These are phyloP conservation scores for Fraxinus greggii DNA, from an alignment of 305 asterid species.

Conservation along the genomic window DNA sequence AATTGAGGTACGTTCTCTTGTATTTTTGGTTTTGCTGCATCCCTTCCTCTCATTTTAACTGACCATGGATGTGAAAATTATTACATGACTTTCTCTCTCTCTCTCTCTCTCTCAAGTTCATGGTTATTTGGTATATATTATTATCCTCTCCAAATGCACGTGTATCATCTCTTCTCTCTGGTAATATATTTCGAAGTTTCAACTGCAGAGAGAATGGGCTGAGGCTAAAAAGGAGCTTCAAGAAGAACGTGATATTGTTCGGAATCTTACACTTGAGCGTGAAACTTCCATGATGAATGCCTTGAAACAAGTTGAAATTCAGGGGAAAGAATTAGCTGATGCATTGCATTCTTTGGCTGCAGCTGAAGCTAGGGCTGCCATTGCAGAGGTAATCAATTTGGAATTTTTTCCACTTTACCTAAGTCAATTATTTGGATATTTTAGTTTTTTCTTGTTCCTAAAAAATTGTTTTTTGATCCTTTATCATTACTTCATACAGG, in stretches of 20 bases:
- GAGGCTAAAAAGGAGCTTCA: conserved; percentile 85
- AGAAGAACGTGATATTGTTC: conserved; percentile 73
- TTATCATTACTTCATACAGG: conserved; percentile 42
- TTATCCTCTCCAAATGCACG: not conserved
- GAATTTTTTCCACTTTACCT: not conserved
- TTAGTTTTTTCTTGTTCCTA: conserved; percentile 3
- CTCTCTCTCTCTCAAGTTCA: conserved; percentile 6
- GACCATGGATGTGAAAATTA: conserved; percentile 7
- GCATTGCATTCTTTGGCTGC: conserved; percentile 63
- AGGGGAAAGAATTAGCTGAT: conserved; percentile 56
- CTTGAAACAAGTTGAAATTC: conserved; percentile 64
- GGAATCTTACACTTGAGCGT: conserved; percentile 62
- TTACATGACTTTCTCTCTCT: not conserved
- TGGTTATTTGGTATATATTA: not conserved
- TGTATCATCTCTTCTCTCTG: conserved; percentile 13
- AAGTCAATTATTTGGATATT: not conserved
- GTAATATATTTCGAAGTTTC: conserved; percentile 10
- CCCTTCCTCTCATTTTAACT: not conserved
- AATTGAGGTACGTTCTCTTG: conserved; percentile 51
- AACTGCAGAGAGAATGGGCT: conserved; percentile 89
- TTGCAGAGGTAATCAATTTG: conserved; percentile 60
- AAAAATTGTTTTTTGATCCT: conserved; percentile 16
- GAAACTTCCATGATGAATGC: conserved; percentile 58
- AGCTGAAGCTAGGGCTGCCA: conserved; percentile 84
- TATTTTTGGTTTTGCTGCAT: conserved; percentile 19